Conservation (phyloP, 2,329 filamentous ascomycete genomes). For the Fusarium multiceps region DNA sequence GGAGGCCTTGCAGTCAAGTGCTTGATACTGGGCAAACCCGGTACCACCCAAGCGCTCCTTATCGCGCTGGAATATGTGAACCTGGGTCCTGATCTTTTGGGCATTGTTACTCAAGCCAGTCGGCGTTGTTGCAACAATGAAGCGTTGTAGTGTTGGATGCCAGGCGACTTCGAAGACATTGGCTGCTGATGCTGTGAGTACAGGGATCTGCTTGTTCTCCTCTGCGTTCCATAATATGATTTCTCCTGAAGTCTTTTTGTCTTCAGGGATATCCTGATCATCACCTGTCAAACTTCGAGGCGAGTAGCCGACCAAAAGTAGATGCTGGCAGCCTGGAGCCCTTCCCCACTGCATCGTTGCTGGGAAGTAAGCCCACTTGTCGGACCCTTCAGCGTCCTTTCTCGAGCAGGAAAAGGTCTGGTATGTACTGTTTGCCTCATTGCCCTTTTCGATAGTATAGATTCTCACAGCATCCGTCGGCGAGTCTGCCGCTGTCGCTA, state of each 20-base stretch:
- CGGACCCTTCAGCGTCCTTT: slow-evolving; percentile 50
- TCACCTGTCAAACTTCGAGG: slow-evolving; percentile 65
- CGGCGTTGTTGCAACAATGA: slow-evolving; percentile 69
- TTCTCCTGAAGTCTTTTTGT: slow-evolving; percentile 68
- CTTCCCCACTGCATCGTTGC: slow-evolving; percentile 72
- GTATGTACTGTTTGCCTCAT: slow-evolving; percentile 54
- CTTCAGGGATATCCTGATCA: slow-evolving; percentile 68
- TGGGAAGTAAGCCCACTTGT: slow-evolving; percentile 71
- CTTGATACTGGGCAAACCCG: slow-evolving; percentile 59
- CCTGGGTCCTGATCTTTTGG: slow-evolving; percentile 63
- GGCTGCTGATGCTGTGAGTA: slow-evolving; percentile 63
- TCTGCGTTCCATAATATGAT: slow-evolving; percentile 69
- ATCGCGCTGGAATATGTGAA: slow-evolving; percentile 63
- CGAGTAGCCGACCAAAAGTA: slow-evolving; percentile 72
- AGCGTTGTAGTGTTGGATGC: slow-evolving; percentile 66
- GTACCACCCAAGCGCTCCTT: slow-evolving; percentile 42
- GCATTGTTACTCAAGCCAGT: slow-evolving; percentile 57
- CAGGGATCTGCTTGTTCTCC: slow-evolving; percentile 56
- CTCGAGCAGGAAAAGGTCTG: slow-evolving; percentile 56
- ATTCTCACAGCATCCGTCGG: slow-evolving; percentile 65
- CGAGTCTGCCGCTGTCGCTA: slow-evolving; percentile 71
- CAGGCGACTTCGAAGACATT: slow-evolving; percentile 74
- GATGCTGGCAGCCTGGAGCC: slow-evolving; percentile 56
- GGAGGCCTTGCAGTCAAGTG: slow-evolving; percentile 67
- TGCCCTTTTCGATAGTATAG: slow-evolving; percentile 58